Base-by-base conservation (phyloP, 2,329 filamentous ascomycete species). In the Rhytidhysteron rufulum region DNA sequence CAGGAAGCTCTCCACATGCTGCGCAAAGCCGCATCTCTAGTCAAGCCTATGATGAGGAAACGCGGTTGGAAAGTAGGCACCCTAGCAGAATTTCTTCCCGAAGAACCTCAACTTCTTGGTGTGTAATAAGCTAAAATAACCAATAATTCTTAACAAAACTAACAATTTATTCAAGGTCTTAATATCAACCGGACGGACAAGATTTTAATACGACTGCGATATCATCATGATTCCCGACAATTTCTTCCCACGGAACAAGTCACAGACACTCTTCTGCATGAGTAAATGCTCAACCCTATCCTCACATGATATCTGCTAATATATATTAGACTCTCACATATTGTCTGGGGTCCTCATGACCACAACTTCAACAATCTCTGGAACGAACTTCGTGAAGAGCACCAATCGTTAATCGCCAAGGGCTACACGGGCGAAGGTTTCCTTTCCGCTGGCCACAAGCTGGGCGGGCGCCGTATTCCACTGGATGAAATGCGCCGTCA, bases 11-110 rank as follows among this genome's bases (percentile, higher is more conserved):
- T 75, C 9, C 57, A 79, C 25, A 80, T 79, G 42, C 75, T 97
- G 18, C 85, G 82, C 55, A 90, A 86, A 65, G 77, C 94, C 30
- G 88, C 88, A 3, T 95, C 89, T 19, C 68, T 94, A 42, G 90
- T 96, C 46, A 96, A 95, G 63, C 91, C 91, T 15, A 87, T 97
- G 47, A 97, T 97, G 90, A 78, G 88, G 49, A 88, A 88, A 34
- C 80, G 87, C 31, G 76, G 76, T 40, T 97, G 89, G 87, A 83
- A 74, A 47, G 87, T 97, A 24, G 75, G 78, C 20, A 79, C 86
- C 34, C 75, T 97, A 13, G 81, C 83, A 35, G 91, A 97, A 62
- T 95, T 97, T 67, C 86, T 87, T 44, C 91, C 91, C 1, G 72
- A 80, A 10, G 77, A 93, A 53, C 67, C 72, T 22, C 86, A 85